Evolutionary conservation across 805 yeast species (phyloP).

Genomic region (Kluyveromyces starmeri): DNA sequence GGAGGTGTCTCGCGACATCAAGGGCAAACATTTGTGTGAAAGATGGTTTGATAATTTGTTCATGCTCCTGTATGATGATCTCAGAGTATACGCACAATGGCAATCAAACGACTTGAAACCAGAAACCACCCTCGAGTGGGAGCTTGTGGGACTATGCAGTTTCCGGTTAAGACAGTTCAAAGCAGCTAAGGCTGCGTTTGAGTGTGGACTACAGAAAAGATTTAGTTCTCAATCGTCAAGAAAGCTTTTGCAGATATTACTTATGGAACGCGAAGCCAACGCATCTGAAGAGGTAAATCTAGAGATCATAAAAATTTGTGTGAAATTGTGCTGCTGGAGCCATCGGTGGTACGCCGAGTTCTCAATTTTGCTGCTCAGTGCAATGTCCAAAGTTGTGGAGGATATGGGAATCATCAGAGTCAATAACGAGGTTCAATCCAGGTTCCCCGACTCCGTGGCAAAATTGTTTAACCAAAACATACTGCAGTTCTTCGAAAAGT

Average conservation of each 20-base stretch:
- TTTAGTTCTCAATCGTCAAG: slow-evolving; percentile 76
- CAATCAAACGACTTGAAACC: slow-evolving; percentile 85
- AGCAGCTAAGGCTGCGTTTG: slow-evolving; percentile 83
- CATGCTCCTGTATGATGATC: slow-evolving; percentile 62
- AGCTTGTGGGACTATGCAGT: slow-evolving; percentile 79
- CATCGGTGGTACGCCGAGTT: slow-evolving; percentile 96
- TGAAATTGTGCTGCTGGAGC: slow-evolving; percentile 89
- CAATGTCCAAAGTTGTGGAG: slow-evolving; percentile 52
- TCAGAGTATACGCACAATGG: slow-evolving; percentile 83
- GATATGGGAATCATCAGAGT: slow-evolving; percentile 76
- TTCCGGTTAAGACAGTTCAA: slow-evolving; percentile 74
- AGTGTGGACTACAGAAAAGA: slow-evolving; percentile 57
- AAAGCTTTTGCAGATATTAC: slow-evolving; percentile 60
- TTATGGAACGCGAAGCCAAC: slow-evolving; percentile 35
- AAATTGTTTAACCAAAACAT: slow-evolving; percentile 22
- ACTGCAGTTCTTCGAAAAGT: slow-evolving; percentile 20
- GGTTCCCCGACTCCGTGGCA: slow-evolving; percentile 40
- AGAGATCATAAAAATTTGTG: slow-evolving; percentile 56
- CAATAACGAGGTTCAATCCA: slow-evolving; percentile 59
- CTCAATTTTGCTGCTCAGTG: slow-evolving; percentile 55
- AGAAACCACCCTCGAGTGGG: slow-evolving; percentile 86
- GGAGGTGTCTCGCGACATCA: background rate
- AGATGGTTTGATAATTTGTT: slow-evolving; percentile 73
- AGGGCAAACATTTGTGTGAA: slow-evolving; percentile 53
- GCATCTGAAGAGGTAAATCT: slow-evolving; percentile 34